Conservation (phyloP, 1,284 basidiomycete species). For the Ceratobasidium sp. region DNA sequence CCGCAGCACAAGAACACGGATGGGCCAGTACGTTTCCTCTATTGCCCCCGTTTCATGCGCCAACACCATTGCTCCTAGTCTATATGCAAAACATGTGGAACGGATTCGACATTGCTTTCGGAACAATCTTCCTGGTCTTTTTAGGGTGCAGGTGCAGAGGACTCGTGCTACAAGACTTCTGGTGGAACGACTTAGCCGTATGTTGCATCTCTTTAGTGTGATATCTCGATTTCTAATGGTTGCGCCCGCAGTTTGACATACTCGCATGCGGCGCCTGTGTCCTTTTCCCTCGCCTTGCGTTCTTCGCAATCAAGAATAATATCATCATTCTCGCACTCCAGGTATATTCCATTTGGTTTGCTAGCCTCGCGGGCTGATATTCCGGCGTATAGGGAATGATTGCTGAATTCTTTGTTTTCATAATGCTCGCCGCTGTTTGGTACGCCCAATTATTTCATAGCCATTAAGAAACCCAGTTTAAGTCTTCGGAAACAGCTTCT, state of each 20-base stretch:
- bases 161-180: constrained; percentile 59
- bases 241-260: constrained; percentile 67
- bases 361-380: not conserved
- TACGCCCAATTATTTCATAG: constrained; percentile 45
- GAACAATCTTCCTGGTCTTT: constrained; percentile 74
- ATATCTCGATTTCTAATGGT: not conserved
- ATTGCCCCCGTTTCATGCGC: not conserved
- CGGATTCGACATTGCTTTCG: constrained; percentile 80
- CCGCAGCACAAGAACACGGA: constrained; percentile 79
- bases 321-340: constrained; percentile 69
- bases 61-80: constrained; percentile 57
- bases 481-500: constrained; percentile 60
- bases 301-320: constrained; percentile 84
- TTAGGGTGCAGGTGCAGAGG: constrained; percentile 70
- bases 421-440: constrained; percentile 78
- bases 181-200: constrained; percentile 63
- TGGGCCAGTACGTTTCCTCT: constrained; percentile 72
- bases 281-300: constrained; percentile 83
- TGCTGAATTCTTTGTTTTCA: constrained; percentile 82
- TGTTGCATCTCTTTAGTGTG: constrained; percentile 53
- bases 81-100: constrained; percentile 87
- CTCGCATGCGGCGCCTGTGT: constrained; percentile 86
- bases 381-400: constrained; percentile 54
- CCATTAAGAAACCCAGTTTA: not conserved
- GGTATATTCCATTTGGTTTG: not conserved